Evolutionary conservation across 2,329 filamentous ascomycete genomes (phyloP).

Genomic region (Lasiodiplodia sp.): DNA sequence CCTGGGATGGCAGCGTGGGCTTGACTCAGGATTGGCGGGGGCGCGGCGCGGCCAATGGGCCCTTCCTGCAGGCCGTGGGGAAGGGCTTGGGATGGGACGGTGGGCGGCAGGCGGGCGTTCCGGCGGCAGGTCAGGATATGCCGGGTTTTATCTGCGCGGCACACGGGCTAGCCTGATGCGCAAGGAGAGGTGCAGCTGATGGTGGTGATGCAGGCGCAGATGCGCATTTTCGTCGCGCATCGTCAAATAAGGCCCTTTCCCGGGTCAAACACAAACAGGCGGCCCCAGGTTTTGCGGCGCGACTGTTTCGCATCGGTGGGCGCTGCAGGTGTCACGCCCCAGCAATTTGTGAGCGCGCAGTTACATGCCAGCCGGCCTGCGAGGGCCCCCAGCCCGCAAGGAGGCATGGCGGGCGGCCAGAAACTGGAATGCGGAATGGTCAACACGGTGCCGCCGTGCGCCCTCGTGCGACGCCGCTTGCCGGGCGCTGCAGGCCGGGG

Average conservation of each 20-base stretch:
- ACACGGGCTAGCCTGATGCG: conserved; percentile 29
- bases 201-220: conserved; percentile 30
- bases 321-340: conserved; percentile 27
- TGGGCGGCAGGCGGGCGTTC: conserved; percentile 26
- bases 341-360: conserved; percentile 23
- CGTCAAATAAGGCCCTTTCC: conserved; percentile 28
- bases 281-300: conserved; percentile 25
- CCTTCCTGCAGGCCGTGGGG: conserved; percentile 29
- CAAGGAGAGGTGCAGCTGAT: conserved; percentile 30
- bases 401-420: conserved; percentile 6
- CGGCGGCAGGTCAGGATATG: conserved; percentile 29
- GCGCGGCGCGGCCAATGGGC: conserved; percentile 25
- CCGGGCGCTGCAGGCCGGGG: conserved; percentile 24
- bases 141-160: conserved; percentile 30
- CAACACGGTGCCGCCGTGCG: conserved; percentile 28
- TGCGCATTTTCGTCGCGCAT: conserved; percentile 32
- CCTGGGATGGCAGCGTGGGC: conserved; percentile 28
- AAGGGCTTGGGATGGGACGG: conserved; percentile 26
- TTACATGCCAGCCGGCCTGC: conserved; percentile 26
- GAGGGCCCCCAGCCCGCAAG: conserved; percentile 22
- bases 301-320: conserved; percentile 29
- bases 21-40: conserved; percentile 28
- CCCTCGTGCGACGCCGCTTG: conserved; percentile 28
- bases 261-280: conserved; percentile 26
- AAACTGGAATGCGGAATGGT: conserved; percentile 31